Evolutionary conservation across 148 eudicot species (phyloP).

Genomic region (Cornus kousa): DNA sequence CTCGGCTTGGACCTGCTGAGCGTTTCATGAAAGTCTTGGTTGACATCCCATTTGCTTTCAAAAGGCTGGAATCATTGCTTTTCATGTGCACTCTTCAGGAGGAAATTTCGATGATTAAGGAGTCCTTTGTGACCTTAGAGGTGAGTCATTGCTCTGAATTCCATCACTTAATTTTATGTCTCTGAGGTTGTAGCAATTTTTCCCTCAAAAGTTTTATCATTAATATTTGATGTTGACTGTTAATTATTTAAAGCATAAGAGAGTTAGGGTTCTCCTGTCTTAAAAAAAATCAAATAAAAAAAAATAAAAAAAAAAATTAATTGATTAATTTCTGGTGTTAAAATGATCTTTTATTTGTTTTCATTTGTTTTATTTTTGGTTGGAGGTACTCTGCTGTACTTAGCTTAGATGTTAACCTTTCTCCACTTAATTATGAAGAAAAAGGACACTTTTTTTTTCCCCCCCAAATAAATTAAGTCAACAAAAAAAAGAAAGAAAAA

Average conservation of each 20-base stretch:
- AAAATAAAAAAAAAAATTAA: too few relatives aligned
- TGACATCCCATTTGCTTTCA: conserved; percentile 69
- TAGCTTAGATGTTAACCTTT: too few relatives aligned
- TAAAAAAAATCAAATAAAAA: too few relatives aligned
- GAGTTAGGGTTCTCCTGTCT: too few relatives aligned
- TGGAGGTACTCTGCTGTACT: too few relatives aligned
- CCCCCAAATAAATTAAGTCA: too few relatives aligned
- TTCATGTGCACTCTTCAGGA: conserved; percentile 70
- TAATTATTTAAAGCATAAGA: background rate
- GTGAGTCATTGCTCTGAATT: conserved; percentile 25
- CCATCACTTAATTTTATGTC: background rate
- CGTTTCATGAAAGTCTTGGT: conserved; percentile 70
- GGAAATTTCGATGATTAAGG: conserved; percentile 51
- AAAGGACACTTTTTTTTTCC: too few relatives aligned
- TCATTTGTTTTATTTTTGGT: too few relatives aligned
- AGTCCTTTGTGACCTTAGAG: conserved; percentile 62
- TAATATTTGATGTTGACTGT: background rate
- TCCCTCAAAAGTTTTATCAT: background rate
- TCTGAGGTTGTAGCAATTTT: background rate
- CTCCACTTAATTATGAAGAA: too few relatives aligned
- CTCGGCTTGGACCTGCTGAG: conserved; percentile 79
- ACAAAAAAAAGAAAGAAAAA: too few relatives aligned
- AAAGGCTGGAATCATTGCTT: conserved; percentile 58
- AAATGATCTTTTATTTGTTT: too few relatives aligned
- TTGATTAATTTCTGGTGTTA: too few relatives aligned